Evolutionary conservation across 495 filamentous ascomycete genomes (phyloP).

Genomic region (Penicillium roqueforti): DNA sequence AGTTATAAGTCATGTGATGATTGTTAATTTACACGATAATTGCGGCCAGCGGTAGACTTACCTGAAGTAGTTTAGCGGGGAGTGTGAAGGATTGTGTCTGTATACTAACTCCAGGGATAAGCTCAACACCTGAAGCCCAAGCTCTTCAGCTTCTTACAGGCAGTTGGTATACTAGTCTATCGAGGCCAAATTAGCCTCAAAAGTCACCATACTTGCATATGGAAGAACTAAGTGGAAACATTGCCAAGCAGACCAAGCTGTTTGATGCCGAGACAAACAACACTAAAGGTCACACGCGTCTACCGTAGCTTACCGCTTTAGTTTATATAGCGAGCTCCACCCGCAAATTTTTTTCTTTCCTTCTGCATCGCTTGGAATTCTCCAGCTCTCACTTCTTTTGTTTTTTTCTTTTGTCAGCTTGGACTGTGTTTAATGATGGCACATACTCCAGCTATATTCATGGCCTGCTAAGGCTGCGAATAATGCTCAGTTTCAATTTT

Average conservation of each 20-base stretch:
- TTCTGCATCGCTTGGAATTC: slow-evolving; percentile 21
- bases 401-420: slow-evolving; percentile 11
- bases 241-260: background rate
- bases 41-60: too few relatives aligned
- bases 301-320: slow-evolving; percentile 11
- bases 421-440: slow-evolving; percentile 13
- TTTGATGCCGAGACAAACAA: slow-evolving; percentile 15
- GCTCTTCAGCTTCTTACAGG: background rate
- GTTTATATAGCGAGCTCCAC: slow-evolving; percentile 29
- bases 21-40: too few relatives aligned
- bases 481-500: slow-evolving; percentile 1
- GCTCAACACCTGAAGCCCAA: background rate
- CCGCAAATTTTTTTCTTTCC: slow-evolving; percentile 40
- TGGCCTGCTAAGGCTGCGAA: background rate
- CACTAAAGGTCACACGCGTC: slow-evolving; percentile 3
- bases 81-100: too few relatives aligned
- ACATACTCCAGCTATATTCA: background rate
- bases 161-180: background rate
- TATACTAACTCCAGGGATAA: background rate
- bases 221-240: background rate
- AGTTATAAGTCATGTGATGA: too few relatives aligned
- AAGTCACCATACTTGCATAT: background rate
- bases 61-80: too few relatives aligned
- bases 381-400: slow-evolving; percentile 13
- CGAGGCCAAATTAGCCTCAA: background rate